Conservation (phyloP, 1,284 basidiomycete genomes). For the Cryptococcus depauperatus region DNA sequence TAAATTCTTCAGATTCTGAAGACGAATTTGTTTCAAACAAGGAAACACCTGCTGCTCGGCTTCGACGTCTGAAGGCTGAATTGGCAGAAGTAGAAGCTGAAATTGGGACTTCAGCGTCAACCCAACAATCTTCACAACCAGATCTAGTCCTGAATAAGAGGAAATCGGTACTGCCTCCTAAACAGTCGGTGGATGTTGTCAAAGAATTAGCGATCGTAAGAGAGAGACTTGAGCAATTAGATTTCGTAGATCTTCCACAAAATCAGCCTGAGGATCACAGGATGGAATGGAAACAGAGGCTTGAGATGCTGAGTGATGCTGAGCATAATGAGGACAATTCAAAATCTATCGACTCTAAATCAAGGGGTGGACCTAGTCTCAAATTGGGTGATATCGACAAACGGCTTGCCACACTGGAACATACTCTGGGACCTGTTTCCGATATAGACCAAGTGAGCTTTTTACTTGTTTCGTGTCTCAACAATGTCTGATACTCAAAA, state of each 20-base stretch:
- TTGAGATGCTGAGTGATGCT: constrained; percentile 48
- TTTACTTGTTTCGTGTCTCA: constrained; percentile 4
- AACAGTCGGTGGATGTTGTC: constrained; percentile 28
- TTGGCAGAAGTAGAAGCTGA: constrained; percentile 47
- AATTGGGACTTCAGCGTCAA: constrained; percentile 13
- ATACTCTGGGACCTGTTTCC: constrained; percentile 54
- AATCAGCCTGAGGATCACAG: not conserved
- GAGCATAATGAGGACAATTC: not conserved
- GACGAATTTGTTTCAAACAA: constrained; percentile 11
- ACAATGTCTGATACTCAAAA: constrained; percentile 1
- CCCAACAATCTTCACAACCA: not conserved
- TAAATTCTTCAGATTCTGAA: constrained; percentile 14
- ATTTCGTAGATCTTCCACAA: constrained; percentile 6
- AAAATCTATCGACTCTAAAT: not conserved
- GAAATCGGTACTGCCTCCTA: constrained; percentile 20
- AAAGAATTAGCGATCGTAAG: constrained; percentile 27
- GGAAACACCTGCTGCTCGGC: constrained; percentile 44
- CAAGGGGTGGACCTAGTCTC: not conserved
- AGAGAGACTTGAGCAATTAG: constrained; percentile 23
- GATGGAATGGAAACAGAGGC: constrained; percentile 10
- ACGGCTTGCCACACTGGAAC: constrained; percentile 70
- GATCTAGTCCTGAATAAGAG: constrained; percentile 6
- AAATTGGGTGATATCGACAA: constrained; percentile 62
- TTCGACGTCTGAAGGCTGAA: constrained; percentile 47
- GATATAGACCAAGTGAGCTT: constrained; percentile 26